Base-by-base conservation (phyloP, 176 grass and related monocot species). In the Oryza nivara region DNA sequence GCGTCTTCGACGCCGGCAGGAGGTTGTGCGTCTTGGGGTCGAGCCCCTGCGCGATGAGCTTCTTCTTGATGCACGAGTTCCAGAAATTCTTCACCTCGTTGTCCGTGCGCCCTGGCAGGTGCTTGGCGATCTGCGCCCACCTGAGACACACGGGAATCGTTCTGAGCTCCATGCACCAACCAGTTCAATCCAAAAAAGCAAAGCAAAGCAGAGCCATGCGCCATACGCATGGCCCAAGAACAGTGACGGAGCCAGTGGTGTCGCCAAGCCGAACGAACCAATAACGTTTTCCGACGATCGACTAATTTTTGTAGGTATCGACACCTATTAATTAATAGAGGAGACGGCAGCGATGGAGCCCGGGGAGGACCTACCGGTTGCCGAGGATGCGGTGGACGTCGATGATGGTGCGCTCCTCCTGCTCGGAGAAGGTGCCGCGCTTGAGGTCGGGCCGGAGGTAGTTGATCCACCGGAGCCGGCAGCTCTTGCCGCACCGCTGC, bases 11-110 rank as follows among this genome's bases (percentile, higher is more conserved):
- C 5, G 91, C 83, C 14, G 89, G 93, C 63, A 99, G 92, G 25
- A 99, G 90, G 86, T 99, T 99, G 82, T 99, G 97, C 14, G 97
- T 99, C 89, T 86, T 96, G 34, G 97, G 97, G 74, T 99, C 97
- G 67, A 99, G 86, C 14, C 97, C 97, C 56, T 99, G 97, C 22
- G 97, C 97, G 47, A 99, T 90, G 77, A 99, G 81, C 86, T 99
- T 99, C 90, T 99, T 99, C 93, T 96, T 99, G 85, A 99, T 92
- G 90, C 93, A 99, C n/a, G 97, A 96, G 72, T 99, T 99, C 97
- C 97, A 99, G 46, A 99, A 99, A 77, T 99, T 99, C 88, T 99
- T 99, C n/a, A 99, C 97, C 86, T 99, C 97, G 81, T 99, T 99
- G 81, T 99, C 97, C 47, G 97, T 99, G 75, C 97, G 90, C 32